Evolutionary conservation across 257 asterid genomes (phyloP).

Genomic region (Handroanthus guayacan): DNA sequence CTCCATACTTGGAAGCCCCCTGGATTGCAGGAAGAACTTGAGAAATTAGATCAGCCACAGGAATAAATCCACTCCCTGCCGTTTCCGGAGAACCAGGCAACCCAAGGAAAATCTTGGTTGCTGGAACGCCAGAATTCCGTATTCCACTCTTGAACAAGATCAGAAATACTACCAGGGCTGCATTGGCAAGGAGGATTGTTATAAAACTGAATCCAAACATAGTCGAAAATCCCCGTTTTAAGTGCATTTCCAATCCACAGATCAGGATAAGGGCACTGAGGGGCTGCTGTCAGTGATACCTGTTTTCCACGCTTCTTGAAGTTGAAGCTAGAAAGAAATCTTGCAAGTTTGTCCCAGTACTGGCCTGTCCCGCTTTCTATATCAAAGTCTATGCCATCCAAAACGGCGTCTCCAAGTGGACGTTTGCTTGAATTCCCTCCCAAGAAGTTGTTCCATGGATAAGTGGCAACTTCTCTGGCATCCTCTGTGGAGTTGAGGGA

Average conservation of each 20-base stretch:
- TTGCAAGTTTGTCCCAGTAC: constrained; percentile 64
- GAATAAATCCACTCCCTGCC: constrained; percentile 67
- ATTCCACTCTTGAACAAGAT: constrained; percentile 45
- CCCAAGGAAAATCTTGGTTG: constrained; percentile 58
- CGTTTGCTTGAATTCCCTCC: constrained; percentile 54
- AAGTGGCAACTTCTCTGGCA: constrained; percentile 55
- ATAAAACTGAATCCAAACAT: constrained; percentile 69
- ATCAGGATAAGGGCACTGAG: constrained; percentile 73
- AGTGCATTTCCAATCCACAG: constrained; percentile 59
- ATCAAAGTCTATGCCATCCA: constrained; percentile 70
- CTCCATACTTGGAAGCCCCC: constrained; percentile 64
- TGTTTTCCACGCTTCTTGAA: constrained; percentile 44
- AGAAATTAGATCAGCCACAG: constrained; percentile 48
- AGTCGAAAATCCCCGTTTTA: constrained; percentile 64
- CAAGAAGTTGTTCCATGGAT: constrained; percentile 60
- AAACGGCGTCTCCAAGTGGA: constrained; percentile 54
- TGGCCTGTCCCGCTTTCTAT: constrained; percentile 59
- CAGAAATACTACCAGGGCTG: constrained; percentile 32
- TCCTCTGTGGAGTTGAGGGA: constrained; percentile 49
- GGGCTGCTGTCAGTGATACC: constrained; percentile 62
- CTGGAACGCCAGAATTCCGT: constrained; percentile 52
- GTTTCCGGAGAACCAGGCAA: constrained; percentile 68
- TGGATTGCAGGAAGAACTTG: constrained; percentile 60
- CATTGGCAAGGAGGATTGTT: constrained; percentile 67
- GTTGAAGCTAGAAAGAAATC: constrained; percentile 42